Base-by-base conservation (phyloP, 805 yeast genomes). In the Zygosaccharomyces bailii region DNA sequence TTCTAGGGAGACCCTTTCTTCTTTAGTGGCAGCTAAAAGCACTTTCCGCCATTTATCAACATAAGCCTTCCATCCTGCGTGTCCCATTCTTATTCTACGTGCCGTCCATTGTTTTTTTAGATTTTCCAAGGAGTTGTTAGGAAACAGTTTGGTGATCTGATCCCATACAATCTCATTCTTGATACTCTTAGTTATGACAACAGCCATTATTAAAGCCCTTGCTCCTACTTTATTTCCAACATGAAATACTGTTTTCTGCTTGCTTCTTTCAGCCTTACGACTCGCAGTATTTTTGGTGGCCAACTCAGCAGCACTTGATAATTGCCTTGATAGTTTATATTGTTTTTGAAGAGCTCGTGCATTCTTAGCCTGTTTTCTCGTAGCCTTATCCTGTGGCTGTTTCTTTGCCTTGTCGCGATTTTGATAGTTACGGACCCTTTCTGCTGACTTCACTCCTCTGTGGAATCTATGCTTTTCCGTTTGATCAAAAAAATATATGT, bases 101-200 rank as follows among this genome's bases (percentile, higher is more conserved):
- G 44, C 44, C 5, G 61, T 59, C 96, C 96, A 90, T 47, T 77
- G 80, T 40, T 78, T 76, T 50, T 73, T 74, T 20, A 83, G 64
- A 8, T 72, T 67, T 6, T 72, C 76, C 1, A 75, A 66, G 0
- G 70, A 60, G 34, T 63, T 61, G 43, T 56, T 60, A 2, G 66
- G 66, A 32, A 85, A 75, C 4, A 78, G 59, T 0, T 55, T 57
- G 0, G 83, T 71, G 5, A 89, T 79, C 27, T 71, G 63, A 0
- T 72, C 73, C 84, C 95, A 89, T 47, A 79, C 81, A 30, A 86
- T 82, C 11, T 78, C 78, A 34, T 76, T 72, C 13, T 64, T 71
- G 31, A 84, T 72, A 11, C 89, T 75, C 49, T 82, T 80, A 3
- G 83, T 76, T 14, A 86, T 81, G 9, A 84, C 78, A 10, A 84